phyloP scores from a whole-genome alignment of 1,284 basidiomycete species.

The Pseudozyma sp. region DNA sequence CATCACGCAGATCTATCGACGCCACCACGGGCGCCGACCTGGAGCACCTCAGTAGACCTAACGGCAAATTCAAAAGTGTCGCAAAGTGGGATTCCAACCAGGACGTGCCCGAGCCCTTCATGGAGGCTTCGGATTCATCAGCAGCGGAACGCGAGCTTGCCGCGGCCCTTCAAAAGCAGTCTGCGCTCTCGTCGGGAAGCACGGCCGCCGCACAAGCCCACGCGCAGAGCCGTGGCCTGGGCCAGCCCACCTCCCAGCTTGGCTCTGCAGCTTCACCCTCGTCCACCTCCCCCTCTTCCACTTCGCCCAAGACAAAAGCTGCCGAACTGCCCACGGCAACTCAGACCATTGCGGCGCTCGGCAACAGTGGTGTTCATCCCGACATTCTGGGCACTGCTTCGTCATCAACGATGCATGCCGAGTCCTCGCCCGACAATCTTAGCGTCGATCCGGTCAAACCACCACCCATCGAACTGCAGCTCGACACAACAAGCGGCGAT shows the following conservation, averaged over 20 bases:
- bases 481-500: slow-evolving; percentile 12
- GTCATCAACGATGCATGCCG: slow-evolving; percentile 2
- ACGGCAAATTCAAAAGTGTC: slow-evolving; percentile 56
- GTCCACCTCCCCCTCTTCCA: not conserved
- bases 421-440: not conserved
- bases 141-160: slow-evolving; percentile 18
- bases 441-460: not conserved
- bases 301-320: not conserved
- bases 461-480: not conserved
- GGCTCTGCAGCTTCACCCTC: not conserved
- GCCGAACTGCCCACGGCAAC: slow-evolving; percentile 24
- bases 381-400: slow-evolving; percentile 20
- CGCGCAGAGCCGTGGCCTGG: slow-evolving; percentile 22
- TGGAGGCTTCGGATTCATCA: slow-evolving; percentile 40
- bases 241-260: slow-evolving; percentile 38
- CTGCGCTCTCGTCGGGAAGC: slow-evolving; percentile 38
- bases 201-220: slow-evolving; percentile 56
- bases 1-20: slow-evolving; percentile 26
- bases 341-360: slow-evolving; percentile 37
- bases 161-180: slow-evolving; percentile 4
- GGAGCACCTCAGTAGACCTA: slow-evolving; percentile 46
- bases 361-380: slow-evolving; percentile 38
- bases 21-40: slow-evolving; percentile 26
- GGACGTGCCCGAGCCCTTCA: slow-evolving; percentile 44
- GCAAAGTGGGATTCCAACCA: slow-evolving; percentile 46